Evolutionary conservation across 2,329 filamentous ascomycete genomes (phyloP), one percentile per base, ranked within the genome.

Genomic region (Malbranchea zuffiana): DNA sequence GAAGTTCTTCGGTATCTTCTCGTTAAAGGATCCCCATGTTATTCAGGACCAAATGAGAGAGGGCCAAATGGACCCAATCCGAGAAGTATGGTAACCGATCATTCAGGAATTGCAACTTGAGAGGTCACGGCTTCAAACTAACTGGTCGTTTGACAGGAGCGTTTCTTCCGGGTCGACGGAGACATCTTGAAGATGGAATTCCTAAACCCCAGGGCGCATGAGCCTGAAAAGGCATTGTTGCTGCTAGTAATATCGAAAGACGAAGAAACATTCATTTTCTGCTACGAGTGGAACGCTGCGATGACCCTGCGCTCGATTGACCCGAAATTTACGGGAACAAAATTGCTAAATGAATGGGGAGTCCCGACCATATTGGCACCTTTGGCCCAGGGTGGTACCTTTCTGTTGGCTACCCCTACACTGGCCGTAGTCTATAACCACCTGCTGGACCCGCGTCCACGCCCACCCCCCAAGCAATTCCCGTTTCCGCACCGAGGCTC

Each of bases 171-270:
- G 30, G 65, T 85, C 5, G 71, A 77, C 5, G 86, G 83, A 1
- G 68, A 78, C n/a, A 83, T 96, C 38, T 69, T 88, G 49, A 82
- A 84, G 48, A 78, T 95, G 68, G 81, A 86, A 15, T 98, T 96
- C 46, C 67, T 98, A 2, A 75, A 81, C 41, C 82, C 86, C 5
- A 68, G 69, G 6, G 60, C 71, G 0, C 70, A 75, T 36, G 78
- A 87, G 42, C 69, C 75, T 6, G 67, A 78, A 37, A 77, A 78
- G 48, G 73, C 92, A 28, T 78, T 92, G n/a, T 67, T 96, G 3
- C 63, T 94, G 7, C 62, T 94, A 15, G 56, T 80, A 13, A 57
- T 75, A 12, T 54, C 60, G 30, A 55, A 56, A 41, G 52, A 62
- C 17, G 57, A 65, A 2, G 38, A 54, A 41, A 70, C 65, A 12